Conservation (phyloP, 2,329 filamentous ascomycete genomes). For the Lanzia echinophila region DNA sequence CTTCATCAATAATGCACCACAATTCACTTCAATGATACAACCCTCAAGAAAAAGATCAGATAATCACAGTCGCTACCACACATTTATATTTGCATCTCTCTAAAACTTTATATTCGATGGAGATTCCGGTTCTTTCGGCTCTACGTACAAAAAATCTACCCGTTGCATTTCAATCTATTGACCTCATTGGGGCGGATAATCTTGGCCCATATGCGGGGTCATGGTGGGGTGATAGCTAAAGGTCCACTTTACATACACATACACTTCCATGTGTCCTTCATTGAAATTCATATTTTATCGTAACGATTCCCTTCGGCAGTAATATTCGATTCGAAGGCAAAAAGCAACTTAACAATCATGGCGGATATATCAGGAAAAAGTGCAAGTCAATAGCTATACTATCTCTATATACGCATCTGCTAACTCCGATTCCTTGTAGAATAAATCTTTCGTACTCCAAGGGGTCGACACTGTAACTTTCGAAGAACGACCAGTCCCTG, state of each 20-base stretch:
- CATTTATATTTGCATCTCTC: not conserved
- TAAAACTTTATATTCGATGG: no score
- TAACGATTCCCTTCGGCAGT: not conserved
- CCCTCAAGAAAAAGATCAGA: no score
- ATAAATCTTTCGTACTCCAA: slow-evolving; percentile 35
- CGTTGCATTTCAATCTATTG: not conserved
- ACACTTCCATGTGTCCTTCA: not conserved
- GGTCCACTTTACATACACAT: not conserved
- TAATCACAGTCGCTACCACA: no score
- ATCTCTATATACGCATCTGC: not conserved
- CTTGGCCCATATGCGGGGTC: slow-evolving; percentile 7
- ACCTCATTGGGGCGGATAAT: slow-evolving; percentile 24
- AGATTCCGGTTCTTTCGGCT: not conserved
- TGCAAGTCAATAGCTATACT: slow-evolving; percentile 6
- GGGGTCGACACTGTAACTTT: slow-evolving; percentile 30
- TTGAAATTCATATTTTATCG: not conserved
- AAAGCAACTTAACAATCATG: slow-evolving; percentile 7
- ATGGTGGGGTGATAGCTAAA: slow-evolving; percentile 12
- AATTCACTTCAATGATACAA: no score
- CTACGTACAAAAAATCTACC: not conserved
- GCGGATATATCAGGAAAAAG: slow-evolving; percentile 14
- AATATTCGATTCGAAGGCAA: not conserved
- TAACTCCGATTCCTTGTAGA: slow-evolving; percentile 21
- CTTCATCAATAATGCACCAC: no score
- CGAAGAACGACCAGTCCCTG: slow-evolving; percentile 34